phyloP scores from a whole-genome alignment of 2,329 filamentous ascomycete genomes.

The Thelonectria olida region DNA sequence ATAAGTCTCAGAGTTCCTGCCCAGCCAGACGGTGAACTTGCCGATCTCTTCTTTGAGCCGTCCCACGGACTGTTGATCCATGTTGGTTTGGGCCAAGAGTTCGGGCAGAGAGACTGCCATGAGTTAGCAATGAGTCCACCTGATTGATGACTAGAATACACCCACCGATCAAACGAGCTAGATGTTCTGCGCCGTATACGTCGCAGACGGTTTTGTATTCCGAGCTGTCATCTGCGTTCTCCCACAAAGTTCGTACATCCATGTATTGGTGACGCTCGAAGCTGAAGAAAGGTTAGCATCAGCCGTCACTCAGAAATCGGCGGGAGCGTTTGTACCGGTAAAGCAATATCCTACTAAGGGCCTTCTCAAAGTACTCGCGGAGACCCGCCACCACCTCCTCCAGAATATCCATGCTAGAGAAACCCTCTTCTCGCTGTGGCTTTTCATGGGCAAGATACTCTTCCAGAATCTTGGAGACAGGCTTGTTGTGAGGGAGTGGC shows the following conservation, averaged over 20 bases:
- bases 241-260: constrained; percentile 77
- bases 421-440: constrained; percentile 70
- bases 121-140: constrained; percentile 4
- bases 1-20: constrained; percentile 78
- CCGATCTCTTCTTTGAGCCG: constrained; percentile 88
- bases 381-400: constrained; percentile 89
- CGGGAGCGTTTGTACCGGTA: constrained; percentile 66
- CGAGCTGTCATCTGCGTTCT: constrained; percentile 67
- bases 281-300: constrained; percentile 54
- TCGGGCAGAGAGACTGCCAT: constrained; percentile 85
- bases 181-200: constrained; percentile 92
- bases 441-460: constrained; percentile 80
- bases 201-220: constrained; percentile 79
- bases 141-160: constrained; percentile 15
- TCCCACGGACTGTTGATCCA: constrained; percentile 91
- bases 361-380: constrained; percentile 93
- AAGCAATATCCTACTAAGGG: constrained; percentile 85
- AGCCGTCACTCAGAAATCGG: background rate
- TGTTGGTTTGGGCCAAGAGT: constrained; percentile 95
- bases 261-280: constrained; percentile 93
- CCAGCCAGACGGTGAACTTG: constrained; percentile 87
- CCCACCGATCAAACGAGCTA: constrained; percentile 88
- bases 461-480: constrained; percentile 80
- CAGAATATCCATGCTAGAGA: constrained; percentile 82
- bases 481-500: constrained; percentile 78